Percentiles rank a stretch among this genome's conserved stretches.
These are phyloP conservation scores for Raphanus sativus DNA, from an alignment of 345 rosid species.

Conservation along the genomic window DNA sequence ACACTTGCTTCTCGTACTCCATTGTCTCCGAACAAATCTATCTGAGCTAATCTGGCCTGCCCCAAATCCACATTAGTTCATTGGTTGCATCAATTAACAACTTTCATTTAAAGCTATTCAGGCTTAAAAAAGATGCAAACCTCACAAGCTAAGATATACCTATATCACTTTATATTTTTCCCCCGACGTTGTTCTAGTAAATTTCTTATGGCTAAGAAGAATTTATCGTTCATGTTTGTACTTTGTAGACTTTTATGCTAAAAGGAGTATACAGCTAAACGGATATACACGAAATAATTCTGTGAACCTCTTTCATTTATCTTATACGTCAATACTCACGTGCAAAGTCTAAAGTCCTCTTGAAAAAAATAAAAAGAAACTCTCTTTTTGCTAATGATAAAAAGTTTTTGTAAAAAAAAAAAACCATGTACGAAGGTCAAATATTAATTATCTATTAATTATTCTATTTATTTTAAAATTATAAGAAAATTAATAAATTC, in stretches of 20 bases:
- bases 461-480: neutral
- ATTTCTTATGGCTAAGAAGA: neutral
- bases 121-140: neutral
- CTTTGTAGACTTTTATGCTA: conserved; percentile 23
- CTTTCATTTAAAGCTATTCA: neutral
- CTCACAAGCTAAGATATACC: neutral
- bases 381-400: neutral
- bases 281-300: neutral
- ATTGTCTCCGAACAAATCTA: conserved; percentile 65
- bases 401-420: neutral
- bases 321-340: conserved; percentile 35
- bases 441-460: neutral
- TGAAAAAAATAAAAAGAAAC: neutral
- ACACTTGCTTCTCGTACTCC: conserved; percentile 88
- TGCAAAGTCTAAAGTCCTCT: conserved; percentile 24
- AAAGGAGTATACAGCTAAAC: conserved; percentile 1
- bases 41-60: conserved; percentile 82
- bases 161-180: neutral
- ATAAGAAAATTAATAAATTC: conserved; percentile 4
- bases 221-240: neutral
- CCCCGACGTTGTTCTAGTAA: neutral
- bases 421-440: conserved; percentile 20
- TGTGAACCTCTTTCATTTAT: conserved; percentile 29
- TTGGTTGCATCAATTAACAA: neutral
- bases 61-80: conserved; percentile 14